phyloP scores from a whole-genome alignment of 495 filamentous ascomycete species.

The Lasiosphaeris hirsuta region DNA sequence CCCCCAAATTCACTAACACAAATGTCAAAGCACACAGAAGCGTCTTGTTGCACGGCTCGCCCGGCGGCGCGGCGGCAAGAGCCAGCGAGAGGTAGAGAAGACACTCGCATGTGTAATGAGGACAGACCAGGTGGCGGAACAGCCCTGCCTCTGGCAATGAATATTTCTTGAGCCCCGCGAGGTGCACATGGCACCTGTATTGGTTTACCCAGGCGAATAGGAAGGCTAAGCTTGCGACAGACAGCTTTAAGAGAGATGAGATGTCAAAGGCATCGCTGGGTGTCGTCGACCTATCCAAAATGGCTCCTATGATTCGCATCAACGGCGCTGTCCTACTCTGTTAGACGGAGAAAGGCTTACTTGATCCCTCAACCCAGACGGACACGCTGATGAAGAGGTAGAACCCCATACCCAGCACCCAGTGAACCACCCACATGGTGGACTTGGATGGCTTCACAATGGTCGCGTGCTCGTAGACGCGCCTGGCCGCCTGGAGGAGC shows the following conservation, averaged over 20 bases:
- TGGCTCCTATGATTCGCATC: constrained; percentile 17
- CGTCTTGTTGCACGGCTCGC: constrained; percentile 64
- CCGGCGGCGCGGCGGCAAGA: constrained; percentile 65
- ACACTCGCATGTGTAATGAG: constrained; percentile 92
- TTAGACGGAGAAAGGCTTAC: constrained; percentile 41
- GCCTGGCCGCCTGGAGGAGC: constrained; percentile 66
- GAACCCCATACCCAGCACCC: constrained; percentile 72
- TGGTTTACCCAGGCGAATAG: constrained; percentile 73
- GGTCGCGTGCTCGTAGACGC: constrained; percentile 66
- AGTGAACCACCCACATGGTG: constrained; percentile 82
- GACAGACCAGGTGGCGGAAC: constrained; percentile 69
- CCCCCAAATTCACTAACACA: constrained; percentile 73
- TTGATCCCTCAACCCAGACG: constrained; percentile 82
- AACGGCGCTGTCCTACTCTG: constrained; percentile 6
- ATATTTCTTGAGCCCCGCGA: constrained; percentile 79
- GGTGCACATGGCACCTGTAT: constrained; percentile 75
- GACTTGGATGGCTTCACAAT: constrained; percentile 61
- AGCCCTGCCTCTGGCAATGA: constrained; percentile 64
- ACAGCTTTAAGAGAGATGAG: constrained; percentile 56
- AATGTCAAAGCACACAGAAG: constrained; percentile 66
- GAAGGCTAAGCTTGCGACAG: constrained; percentile 63
- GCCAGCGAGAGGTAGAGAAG: constrained; percentile 77
- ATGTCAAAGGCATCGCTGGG: constrained; percentile 31
- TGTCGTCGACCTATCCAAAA: constrained; percentile 33
- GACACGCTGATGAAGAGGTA: constrained; percentile 69